phyloP scores from a whole-genome alignment of 2,329 filamentous ascomycete genomes.

The Microcera coccophila region DNA sequence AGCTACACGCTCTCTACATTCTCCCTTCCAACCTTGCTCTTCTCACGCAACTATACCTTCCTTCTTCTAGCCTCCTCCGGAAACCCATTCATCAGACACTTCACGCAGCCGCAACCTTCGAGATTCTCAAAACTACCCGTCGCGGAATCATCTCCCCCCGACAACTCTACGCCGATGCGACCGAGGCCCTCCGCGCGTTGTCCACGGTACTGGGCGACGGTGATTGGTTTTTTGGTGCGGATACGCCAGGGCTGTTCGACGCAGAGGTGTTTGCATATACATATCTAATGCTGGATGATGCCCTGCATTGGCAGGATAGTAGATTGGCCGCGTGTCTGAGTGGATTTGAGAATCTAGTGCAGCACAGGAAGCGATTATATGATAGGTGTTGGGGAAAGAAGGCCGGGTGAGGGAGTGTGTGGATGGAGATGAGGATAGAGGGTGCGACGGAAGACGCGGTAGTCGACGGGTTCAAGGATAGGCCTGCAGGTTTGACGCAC shows the following conservation, averaged over 20 bases:
- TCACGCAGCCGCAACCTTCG: conserved; percentile 65
- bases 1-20: conserved; percentile 81
- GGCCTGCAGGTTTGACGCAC: too few relatives aligned
- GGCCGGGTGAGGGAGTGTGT: conserved; percentile 1
- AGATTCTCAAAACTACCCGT: conserved; percentile 64
- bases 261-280: conserved; percentile 88
- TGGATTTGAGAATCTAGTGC: conserved; percentile 58
- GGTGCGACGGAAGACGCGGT: too few relatives aligned
- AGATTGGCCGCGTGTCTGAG: conserved; percentile 55
- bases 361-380: conserved; percentile 36
- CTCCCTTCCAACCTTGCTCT: conserved; percentile 64
- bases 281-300: conserved; percentile 67
- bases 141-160: conserved; percentile 31
- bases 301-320: conserved; percentile 60
- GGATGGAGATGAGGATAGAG: too few relatives aligned
- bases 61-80: conserved; percentile 60
- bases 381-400: conserved; percentile 27
- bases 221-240: conserved; percentile 49
- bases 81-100: conserved; percentile 62
- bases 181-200: conserved; percentile 45
- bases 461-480: too few relatives aligned
- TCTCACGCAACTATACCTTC: conserved; percentile 69
- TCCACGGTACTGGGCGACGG: conserved; percentile 38
- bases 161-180: conserved; percentile 42
- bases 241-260: conserved; percentile 71